Evolutionary conservation across 805 yeast genomes (phyloP), one percentile per base, ranked within the genome.

Genomic region (Blastobotrys muscicola): DNA sequence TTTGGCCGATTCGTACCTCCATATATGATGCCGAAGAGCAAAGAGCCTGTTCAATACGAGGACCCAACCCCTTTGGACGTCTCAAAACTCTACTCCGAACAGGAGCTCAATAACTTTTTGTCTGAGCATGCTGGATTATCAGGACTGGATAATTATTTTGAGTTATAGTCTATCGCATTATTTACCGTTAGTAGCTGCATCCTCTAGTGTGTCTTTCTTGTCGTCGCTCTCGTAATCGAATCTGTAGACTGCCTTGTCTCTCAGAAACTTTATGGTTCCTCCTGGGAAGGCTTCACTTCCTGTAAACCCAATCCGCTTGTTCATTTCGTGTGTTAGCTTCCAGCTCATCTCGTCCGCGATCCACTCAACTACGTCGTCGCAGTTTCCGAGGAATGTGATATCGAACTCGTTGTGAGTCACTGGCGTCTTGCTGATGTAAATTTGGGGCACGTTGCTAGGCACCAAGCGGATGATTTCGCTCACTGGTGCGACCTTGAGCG

Each of bases 401-500:
- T 87, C 96, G 60, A 87, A 87, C 53, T 81, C 84, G 38, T 80
- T 74, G 54, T 84, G 94, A 32, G 68, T 70, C 13, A 85, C 79
- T 1, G 84, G 79, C 54, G 85, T 92, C 55, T 74, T 78, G 57
- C 85, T 84, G 49, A 87, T 82, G 45, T 84, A 68, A 3, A 89
- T 70, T 61, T 86, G 94, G 0, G 96, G 96, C 2, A 84, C 78
- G n/a, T 73, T 61, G n/a, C 71, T 70, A 0, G 81, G 78, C 2
- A 87, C 65, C 62, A 74, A 69, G 49, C 85, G 80, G n/a, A 85
- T 89, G 45, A 87, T 84, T 42, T 85, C 87, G 42, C 86, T 78
- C 3, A 89, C 96, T 0, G 97, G 97, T 0, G 94, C 86, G 16
- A 87, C 97, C 57, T 87, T 85, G 50, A 87, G 69, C 14, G 95